Conservation (phyloP, 176 grass and related monocot genomes). For the Leersia perrieri region DNA sequence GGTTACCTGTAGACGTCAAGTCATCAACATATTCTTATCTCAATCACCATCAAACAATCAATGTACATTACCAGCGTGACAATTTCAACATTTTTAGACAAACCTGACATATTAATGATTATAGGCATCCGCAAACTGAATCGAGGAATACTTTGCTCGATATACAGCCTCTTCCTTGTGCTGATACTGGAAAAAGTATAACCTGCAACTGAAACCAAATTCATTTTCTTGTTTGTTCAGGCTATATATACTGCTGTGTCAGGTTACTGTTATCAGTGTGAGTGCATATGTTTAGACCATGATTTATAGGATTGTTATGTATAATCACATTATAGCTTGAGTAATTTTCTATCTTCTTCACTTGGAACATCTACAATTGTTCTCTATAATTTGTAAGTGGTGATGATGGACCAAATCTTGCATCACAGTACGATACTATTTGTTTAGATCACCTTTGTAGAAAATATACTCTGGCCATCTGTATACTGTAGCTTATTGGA, state of each 20-base stretch:
- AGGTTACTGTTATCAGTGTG: background rate
- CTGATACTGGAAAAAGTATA: background rate
- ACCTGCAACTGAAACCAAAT: background rate
- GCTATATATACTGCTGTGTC: background rate
- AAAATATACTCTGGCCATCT: background rate
- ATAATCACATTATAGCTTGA: constrained; percentile 12
- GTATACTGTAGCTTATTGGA: background rate
- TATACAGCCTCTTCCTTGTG: background rate
- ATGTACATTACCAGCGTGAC: background rate
- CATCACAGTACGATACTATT: constrained; percentile 1
- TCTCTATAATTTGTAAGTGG: background rate
- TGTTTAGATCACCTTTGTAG: background rate
- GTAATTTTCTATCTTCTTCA: background rate
- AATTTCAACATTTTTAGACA: background rate
- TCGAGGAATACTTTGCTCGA: background rate
- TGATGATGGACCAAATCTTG: background rate
- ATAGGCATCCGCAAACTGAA: background rate
- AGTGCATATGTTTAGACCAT: constrained; percentile 8
- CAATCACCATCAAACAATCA: background rate
- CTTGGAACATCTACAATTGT: background rate
- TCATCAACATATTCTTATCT: background rate
- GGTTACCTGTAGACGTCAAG: background rate
- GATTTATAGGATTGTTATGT: constrained; percentile 8
- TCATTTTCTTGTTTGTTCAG: background rate
- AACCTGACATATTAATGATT: background rate